Base-by-base conservation (phyloP, 2,329 filamentous ascomycete genomes). In the Claviceps citrina region DNA sequence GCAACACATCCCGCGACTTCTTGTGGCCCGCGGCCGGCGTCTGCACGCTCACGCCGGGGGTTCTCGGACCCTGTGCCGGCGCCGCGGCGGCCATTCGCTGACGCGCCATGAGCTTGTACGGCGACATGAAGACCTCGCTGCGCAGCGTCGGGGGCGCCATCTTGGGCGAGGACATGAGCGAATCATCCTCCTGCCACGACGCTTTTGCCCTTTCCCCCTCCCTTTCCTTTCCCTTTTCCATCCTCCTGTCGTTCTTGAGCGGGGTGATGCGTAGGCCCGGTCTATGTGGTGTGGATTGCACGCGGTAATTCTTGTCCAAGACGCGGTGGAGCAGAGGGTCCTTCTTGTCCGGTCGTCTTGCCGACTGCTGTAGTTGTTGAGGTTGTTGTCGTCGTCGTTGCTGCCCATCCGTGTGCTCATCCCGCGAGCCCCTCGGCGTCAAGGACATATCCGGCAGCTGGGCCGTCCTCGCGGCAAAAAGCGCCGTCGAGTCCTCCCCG, bases 301-400 rank as follows among this genome's bases (percentile, higher is more conserved):
- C 71, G 25, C 89, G 84, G 64, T 93, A 98, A 43, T 83, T 95
- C 62, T 93, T 95, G 66, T 96, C 87, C 5, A 93, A 74, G n/a
- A 96, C 70, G 43, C 82, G 83, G 58, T 96, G 89, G 31, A 98
- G 71, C 7, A 96, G 68, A 3, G 84, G 83, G 54, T 95, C 85
- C 44, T 76, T 73, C 51, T 66, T 51, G 51, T 66, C 51, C 18
- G n/a, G n/a, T 8, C 53, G 51, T 38, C 58, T 55, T 4, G 45
- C 48, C 7, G 59, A 59, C 6, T 20, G 31, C 5, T 24, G 22
- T n/a, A n/a, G n/a, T n/a, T n/a, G n/a, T n/a, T n/a, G n/a, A n/a
- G n/a, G n/a, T n/a, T n/a, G n/a, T n/a, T n/a, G n/a, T n/a, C n/a
- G n/a, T n/a, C n/a, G n/a, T n/a, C n/a, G n/a, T 19, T 31, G 27